phyloP scores from a whole-genome alignment of 139 green algal species.

The Mychonastes homosphaera region DNA sequence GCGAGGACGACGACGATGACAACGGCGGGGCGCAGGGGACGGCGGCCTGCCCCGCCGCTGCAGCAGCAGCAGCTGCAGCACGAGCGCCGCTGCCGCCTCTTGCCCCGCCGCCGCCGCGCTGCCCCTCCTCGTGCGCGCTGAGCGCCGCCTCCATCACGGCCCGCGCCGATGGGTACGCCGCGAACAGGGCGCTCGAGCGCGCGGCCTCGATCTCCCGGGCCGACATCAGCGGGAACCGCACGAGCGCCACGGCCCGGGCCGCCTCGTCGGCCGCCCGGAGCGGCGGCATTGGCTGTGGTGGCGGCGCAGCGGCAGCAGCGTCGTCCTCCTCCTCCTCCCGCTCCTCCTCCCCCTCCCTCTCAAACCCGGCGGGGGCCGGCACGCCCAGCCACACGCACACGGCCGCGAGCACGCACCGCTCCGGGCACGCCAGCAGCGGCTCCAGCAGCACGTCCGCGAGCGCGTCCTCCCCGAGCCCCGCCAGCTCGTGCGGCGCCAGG shows the following conservation, averaged over 20 bases:
- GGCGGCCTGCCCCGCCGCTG: no score
- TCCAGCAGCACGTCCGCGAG: conserved; percentile 17
- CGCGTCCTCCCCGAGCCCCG: conserved; percentile 5
- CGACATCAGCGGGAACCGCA: conserved; percentile 30
- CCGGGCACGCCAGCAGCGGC: conserved; percentile 12
- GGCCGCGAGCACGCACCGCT: neutral
- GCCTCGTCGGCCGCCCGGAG: neutral
- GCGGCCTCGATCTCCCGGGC: conserved; percentile 32
- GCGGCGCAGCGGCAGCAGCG: neutral
- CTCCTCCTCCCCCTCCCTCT: conserved; percentile 4
- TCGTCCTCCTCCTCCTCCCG: neutral
- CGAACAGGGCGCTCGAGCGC: no score
- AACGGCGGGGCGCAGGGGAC: no score
- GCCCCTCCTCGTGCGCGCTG: no score
- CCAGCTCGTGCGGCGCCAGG: conserved; percentile 4
- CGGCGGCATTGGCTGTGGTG: neutral
- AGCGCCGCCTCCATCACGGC: no score
- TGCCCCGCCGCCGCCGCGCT: conserved; percentile 4
- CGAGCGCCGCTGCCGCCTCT: no score
- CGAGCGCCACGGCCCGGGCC: conserved; percentile 12
- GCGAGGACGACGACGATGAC: no score
- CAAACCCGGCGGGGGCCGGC: no score
- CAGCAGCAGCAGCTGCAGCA: no score
- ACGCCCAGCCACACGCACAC: neutral
- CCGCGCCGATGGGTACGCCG: no score